Evolutionary conservation across 202 grass and related monocot species (phyloP).

Genomic region (Saccharum hybrid): DNA sequence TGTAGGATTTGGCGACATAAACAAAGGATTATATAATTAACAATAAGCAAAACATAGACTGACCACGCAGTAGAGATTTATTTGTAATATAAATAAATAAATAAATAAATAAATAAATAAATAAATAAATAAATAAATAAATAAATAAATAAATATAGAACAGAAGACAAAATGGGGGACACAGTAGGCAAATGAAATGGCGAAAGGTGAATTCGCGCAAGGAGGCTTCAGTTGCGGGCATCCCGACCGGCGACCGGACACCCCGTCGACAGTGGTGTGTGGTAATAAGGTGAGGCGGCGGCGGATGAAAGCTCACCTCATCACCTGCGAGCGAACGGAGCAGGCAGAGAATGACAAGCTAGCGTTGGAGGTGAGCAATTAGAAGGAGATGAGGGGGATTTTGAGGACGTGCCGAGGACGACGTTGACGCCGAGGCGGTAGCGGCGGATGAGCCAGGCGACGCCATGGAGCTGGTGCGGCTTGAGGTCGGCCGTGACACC

Average conservation of each 20-base stretch:
- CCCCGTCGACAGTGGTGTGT: not conserved
- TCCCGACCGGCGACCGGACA: not conserved
- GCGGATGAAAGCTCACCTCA: conserved; percentile 54
- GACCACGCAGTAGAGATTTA: no score
- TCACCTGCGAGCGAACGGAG: conserved; percentile 50
- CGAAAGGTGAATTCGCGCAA: not conserved
- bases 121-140: no score
- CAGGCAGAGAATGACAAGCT: not conserved
- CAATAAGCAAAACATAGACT: no score
- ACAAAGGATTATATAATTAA: no score
- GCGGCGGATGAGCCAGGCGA: conserved; percentile 81
- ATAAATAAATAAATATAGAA: no score
- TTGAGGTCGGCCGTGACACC: conserved; percentile 75
- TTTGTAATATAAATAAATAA: no score
- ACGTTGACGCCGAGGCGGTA: conserved; percentile 90
- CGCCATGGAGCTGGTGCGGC: conserved; percentile 80
- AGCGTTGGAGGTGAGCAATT: not conserved
- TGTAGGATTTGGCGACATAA: no score
- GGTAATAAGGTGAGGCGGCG: no score
- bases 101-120: no score
- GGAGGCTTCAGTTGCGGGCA: not conserved
- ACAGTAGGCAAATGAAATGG: not conserved
- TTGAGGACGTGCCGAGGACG: conserved; percentile 58
- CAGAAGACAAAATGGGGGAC: not conserved
- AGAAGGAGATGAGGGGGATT: not conserved